A percentile compares a stretch with the other conserved stretches of the same genome.
phyloP scores from a whole-genome alignment of 78 protist species.

The Chrysochromulina parva region DNA sequence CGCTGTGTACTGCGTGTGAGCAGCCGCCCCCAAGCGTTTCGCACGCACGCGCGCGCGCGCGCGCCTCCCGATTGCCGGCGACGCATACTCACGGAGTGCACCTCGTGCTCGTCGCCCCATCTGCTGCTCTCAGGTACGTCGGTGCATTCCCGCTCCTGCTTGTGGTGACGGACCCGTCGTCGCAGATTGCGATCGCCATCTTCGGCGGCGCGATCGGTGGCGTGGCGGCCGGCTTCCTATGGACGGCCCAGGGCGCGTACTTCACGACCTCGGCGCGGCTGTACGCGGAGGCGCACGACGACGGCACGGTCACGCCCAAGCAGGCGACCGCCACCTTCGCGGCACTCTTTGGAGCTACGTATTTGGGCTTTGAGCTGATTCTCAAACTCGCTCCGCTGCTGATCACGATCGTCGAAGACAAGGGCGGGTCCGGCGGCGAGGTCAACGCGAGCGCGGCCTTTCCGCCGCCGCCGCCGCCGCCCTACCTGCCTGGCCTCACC shows the following conservation, averaged over 20 bases:
- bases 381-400: slow-evolving; percentile 6
- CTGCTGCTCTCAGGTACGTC: too few species aligned
- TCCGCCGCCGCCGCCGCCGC: too few species aligned
- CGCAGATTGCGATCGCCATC: background rate
- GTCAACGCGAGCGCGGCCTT: too few species aligned
- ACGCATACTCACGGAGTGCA: too few species aligned
- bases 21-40: too few species aligned
- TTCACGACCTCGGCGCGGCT: background rate
- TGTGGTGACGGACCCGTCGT: too few species aligned
- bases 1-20: background rate
- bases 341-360: background rate
- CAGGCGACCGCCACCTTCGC: background rate
- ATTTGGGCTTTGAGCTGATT: slow-evolving; percentile 2
- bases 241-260: slow-evolving; percentile 50
- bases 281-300: background rate
- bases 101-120: too few species aligned
- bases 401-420: background rate
- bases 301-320: background rate
- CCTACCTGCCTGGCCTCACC: too few species aligned
- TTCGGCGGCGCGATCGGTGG: slow-evolving; percentile 26
- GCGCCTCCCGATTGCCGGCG: too few species aligned
- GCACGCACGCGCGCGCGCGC: background rate
- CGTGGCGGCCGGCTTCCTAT: slow-evolving; percentile 38
- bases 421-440: too few species aligned
- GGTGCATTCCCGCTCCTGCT: too few species aligned